These are phyloP conservation scores for Saposhnikovia divaricata DNA, from an alignment of 129 eudicot species.

Conservation along the genomic window DNA sequence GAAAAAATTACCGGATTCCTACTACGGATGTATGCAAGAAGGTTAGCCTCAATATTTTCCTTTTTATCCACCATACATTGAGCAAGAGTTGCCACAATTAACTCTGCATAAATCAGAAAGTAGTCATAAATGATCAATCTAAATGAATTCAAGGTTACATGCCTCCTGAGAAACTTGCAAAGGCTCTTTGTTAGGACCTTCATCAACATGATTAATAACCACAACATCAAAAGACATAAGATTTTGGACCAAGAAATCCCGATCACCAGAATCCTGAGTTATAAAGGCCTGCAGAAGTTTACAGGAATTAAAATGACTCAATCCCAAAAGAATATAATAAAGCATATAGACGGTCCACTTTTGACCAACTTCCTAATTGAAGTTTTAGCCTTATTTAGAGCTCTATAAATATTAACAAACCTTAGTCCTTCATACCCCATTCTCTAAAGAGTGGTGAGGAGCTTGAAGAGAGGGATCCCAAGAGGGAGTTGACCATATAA, in stretches of 20 bases:
- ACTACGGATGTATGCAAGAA: no score
- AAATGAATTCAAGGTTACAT: slow-evolving; percentile 11
- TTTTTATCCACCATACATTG: no score
- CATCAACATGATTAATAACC: slow-evolving; percentile 67
- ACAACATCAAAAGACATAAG: slow-evolving; percentile 58
- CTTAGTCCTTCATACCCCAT: neutral
- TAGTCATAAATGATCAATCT: neutral
- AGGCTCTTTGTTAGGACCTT: slow-evolving; percentile 27
- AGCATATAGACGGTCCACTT: neutral
- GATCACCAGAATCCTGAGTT: slow-evolving; percentile 76
- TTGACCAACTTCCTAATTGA: neutral
- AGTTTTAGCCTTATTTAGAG: neutral
- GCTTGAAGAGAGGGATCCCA: neutral
- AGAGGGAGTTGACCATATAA: neutral
- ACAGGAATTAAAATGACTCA: neutral
- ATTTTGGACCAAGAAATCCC: slow-evolving; percentile 53
- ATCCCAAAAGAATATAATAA: neutral
- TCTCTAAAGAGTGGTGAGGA: neutral
- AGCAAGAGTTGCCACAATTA: no score
- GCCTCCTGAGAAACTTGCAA: slow-evolving; percentile 61
- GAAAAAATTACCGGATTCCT: no score
- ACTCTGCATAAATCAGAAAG: no score
- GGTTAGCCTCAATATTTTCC: no score
- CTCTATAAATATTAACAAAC: neutral
- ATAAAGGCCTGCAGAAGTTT: slow-evolving; percentile 58